Percentiles rank a stretch among this genome's conserved stretches.
These are phyloP conservation scores for Effrenium voratum DNA, from an alignment of 73 alveolate genomes.

Conservation along the genomic window DNA sequence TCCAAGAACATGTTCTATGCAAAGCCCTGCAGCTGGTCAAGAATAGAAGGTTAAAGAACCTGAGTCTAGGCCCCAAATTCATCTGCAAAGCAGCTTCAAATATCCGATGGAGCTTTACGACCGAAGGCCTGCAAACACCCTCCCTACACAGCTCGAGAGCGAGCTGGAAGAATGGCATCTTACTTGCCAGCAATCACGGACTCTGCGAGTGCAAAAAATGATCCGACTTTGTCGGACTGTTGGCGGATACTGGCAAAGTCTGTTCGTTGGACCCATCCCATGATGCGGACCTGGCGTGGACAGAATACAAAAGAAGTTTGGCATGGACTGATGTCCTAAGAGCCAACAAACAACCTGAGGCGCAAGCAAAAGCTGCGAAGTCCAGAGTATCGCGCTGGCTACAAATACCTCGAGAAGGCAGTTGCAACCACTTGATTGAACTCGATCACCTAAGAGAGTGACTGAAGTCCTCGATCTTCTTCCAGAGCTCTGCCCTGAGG, in stretches of 20 bases:
- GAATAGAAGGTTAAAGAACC: background rate
- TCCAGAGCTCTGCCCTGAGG: constrained; percentile 71
- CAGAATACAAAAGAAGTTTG: too few relatives aligned
- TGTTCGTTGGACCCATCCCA: constrained; percentile 73
- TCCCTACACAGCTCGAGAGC: background rate
- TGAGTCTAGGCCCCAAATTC: background rate
- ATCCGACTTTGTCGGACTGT: constrained; percentile 87
- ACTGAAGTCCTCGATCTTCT: constrained; percentile 61
- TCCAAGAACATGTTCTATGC: too few relatives aligned
- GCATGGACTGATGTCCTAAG: too few relatives aligned
- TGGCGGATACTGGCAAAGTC: constrained; percentile 69
- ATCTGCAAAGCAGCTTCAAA: background rate
- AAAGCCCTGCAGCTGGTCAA: background rate
- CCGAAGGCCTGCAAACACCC: background rate
- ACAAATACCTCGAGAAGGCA: background rate
- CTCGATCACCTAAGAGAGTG: background rate
- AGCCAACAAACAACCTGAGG: background rate
- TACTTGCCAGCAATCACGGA: too few relatives aligned
- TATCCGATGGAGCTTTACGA: background rate
- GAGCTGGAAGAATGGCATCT: too few relatives aligned
- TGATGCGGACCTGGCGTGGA: constrained; percentile 5
- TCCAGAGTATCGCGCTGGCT: background rate
- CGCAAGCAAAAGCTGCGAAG: constrained; percentile 10
- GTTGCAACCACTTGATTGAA: background rate
- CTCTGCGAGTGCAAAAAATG: constrained; percentile 63